phyloP scores from a whole-genome alignment of 495 filamentous ascomycete genomes.

The Xylaria cubensis region DNA sequence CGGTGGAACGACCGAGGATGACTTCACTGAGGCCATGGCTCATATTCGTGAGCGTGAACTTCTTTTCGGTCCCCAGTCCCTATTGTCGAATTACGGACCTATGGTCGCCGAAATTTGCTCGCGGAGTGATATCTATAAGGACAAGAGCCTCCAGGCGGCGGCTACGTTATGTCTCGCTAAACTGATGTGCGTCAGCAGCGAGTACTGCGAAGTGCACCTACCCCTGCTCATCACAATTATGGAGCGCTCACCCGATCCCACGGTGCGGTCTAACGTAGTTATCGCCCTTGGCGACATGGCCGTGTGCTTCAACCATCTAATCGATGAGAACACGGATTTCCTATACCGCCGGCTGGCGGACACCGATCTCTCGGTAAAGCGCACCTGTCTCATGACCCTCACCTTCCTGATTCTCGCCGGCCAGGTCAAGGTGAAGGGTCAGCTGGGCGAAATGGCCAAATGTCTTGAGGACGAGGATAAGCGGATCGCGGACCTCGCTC shows the following conservation, averaged over 20 bases:
- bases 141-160: constrained; percentile 86
- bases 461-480: constrained; percentile 95
- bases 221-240: constrained; percentile 97
- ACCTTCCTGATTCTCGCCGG: constrained; percentile 97
- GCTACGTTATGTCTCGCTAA: constrained; percentile 97
- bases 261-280: constrained; percentile 92
- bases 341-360: constrained; percentile 93
- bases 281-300: constrained; percentile 99
- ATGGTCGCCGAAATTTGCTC: constrained; percentile 91
- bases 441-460: constrained; percentile 98
- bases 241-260: constrained; percentile 87
- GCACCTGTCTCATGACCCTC: constrained; percentile 97
- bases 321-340: constrained; percentile 99
- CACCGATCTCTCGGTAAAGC: constrained; percentile 85
- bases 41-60: constrained; percentile 95
- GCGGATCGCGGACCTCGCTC: constrained; percentile 86
- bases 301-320: constrained; percentile 98
- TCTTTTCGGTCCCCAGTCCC: constrained; percentile 82
- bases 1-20: constrained; percentile 95
- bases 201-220: constrained; percentile 94
- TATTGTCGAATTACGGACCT: constrained; percentile 88
- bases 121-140: constrained; percentile 88
- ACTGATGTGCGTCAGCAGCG: constrained; percentile 93
- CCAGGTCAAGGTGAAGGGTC: constrained; percentile 99
- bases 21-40: constrained; percentile 95